Evolutionary conservation across 2,329 filamentous ascomycete species (phyloP), one percentile per base, ranked within the genome.

Genomic region (Phaeomoniella chlamydospora): DNA sequence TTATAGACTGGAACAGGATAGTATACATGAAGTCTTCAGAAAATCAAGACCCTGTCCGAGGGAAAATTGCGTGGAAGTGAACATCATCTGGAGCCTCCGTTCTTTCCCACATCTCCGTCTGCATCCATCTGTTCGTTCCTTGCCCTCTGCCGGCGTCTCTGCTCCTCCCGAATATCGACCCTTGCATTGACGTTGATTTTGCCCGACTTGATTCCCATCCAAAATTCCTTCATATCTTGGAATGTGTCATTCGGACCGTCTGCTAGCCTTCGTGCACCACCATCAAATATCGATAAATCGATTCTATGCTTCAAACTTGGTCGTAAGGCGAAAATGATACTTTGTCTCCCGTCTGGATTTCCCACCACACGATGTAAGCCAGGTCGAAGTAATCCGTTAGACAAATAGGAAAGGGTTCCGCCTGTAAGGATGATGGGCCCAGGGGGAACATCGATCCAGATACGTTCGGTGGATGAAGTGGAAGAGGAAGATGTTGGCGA

Each of bases 101-200:
- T n/a, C n/a, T n/a, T n/a, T n/a, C n/a, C n/a, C n/a, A n/a, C n/a
- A n/a, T n/a, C n/a, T n/a, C n/a, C n/a, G n/a, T n/a, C n/a, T n/a
- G n/a, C n/a, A n/a, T n/a, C n/a, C n/a, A n/a, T n/a, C n/a, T n/a
- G n/a, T n/a, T n/a, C n/a, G n/a, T n/a, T n/a, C n/a, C n/a, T n/a
- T n/a, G n/a, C n/a, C n/a, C n/a, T n/a, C n/a, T n/a, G n/a, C n/a
- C n/a, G n/a, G n/a, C 22, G 22, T 59, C 32, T 58, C 58, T 34
- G 56, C 59, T 18, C 60, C 52, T 37, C 52, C 49, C 41, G 58
- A 49, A 31, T 61, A 57, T 22, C 55, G 55, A 29, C 61, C 51
- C 14, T 51, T 43, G 31, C 51, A 55, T 40, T 58, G 50, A 43
- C 53, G 48, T 36, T 56, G 42, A 34, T 45, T 38, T 41, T 49